Evolutionary conservation across 2,329 filamentous ascomycete genomes (phyloP), one percentile per base, ranked within the genome.

Genomic region (Venturia nashicola): DNA sequence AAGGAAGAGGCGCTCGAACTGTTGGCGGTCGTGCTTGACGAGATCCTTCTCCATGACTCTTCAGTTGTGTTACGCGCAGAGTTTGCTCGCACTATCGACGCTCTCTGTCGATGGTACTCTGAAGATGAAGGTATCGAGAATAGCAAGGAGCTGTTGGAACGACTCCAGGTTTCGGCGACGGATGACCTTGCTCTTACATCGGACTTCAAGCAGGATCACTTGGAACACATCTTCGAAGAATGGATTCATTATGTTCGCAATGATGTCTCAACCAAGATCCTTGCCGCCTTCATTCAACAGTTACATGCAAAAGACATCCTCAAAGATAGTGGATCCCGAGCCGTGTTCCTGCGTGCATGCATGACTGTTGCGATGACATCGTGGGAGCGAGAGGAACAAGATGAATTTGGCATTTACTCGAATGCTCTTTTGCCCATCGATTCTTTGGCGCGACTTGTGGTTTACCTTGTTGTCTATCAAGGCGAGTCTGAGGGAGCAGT

Each of bases 211-310:
- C 85, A 86, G 67, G 90, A 96, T 66, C 91, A 97, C 73, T 85
- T 96, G 76, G 91, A 95, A 69, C 97, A 99, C 72, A 83, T 97
- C 23, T 97, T 99, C 71, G 91, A 93, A 54, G 94, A 99, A 76
- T 99, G 94, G 94, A 84, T 93, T 36, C 86, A 88, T 65, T 82
- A 97, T 8, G 88, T 88, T 74, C 90, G 91, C 69, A 83, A 86
- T n/a, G 85, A 87, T 68, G 85, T 87, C 4, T 86, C 87, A 4
- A 88, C 91, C 66, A 89, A 88, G 71, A 83, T 87, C 0, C 80
- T 86, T 63, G 78, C 83, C 6, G 84, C 89, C 1, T 97, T 97
- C 74, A 83, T 97, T 57, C 86, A 88, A 69, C 93, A 97, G 74
- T 79, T 97, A 71, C 88, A 93, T 69, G 82, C 86, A 64, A 83